Conservation (phyloP, 768 basidiomycete species). For the Tephrocybe sp. region DNA sequence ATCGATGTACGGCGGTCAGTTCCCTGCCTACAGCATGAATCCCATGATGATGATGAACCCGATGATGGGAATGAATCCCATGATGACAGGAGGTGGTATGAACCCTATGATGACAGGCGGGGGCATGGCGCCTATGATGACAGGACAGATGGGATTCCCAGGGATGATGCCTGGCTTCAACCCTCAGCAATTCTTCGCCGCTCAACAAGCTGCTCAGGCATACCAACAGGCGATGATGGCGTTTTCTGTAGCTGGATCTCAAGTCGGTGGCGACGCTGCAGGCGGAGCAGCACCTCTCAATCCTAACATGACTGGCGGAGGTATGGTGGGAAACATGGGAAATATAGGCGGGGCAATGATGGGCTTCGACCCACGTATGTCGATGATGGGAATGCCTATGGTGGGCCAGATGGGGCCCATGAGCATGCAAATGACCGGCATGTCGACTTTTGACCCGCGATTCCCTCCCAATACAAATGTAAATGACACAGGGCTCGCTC, state of each 20-base stretch:
- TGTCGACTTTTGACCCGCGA: constrained; percentile 56
- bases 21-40: constrained; percentile 63
- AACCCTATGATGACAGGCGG: constrained; percentile 56
- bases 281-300: constrained; percentile 37
- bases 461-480: constrained; percentile 41
- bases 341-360: background rate
- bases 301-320: constrained; percentile 56
- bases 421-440: constrained; percentile 62
- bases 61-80: constrained; percentile 47
- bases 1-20: constrained; percentile 62
- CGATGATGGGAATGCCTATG: constrained; percentile 78
- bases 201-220: constrained; percentile 81
- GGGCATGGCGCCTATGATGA: constrained; percentile 46
- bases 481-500: constrained; percentile 33
- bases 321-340: constrained; percentile 25
- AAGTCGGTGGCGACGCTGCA: constrained; percentile 59
- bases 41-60: constrained; percentile 66
- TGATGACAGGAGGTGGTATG: constrained; percentile 47
- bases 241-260: constrained; percentile 72
- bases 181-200: constrained; percentile 83
- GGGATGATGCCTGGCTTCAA: constrained; percentile 59
- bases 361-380: constrained; percentile 71
- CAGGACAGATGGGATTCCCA: constrained; percentile 45
- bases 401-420: constrained; percentile 39
- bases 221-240: constrained; percentile 90